Percentiles rank a stretch among this genome's conserved stretches.
Evolutionary conservation across 768 basidiomycete genomes (phyloP).

Genomic region (Candolleomyces efflorescens): DNA sequence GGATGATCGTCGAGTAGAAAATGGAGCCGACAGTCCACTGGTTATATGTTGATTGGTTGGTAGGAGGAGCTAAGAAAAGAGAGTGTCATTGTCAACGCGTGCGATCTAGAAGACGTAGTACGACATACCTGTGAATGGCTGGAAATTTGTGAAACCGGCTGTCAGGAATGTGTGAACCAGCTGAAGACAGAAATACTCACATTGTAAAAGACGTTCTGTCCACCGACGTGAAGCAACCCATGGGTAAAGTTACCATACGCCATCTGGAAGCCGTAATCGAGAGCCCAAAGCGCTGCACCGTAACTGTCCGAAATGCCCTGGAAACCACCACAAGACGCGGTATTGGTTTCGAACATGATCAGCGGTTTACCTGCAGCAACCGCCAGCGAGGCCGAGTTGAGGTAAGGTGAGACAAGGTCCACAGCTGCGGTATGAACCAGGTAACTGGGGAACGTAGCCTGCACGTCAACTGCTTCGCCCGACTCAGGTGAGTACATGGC

Average conservation of each 20-base stretch:
- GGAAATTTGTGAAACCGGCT: too few relatives aligned
- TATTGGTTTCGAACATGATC: slow-evolving; percentile 70
- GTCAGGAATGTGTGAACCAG: slow-evolving; percentile 22
- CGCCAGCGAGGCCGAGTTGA: slow-evolving; percentile 45
- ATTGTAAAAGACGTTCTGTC: slow-evolving; percentile 63
- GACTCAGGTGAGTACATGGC: slow-evolving; percentile 35
- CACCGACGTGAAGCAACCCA: slow-evolving; percentile 53
- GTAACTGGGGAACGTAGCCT: slow-evolving; percentile 47
- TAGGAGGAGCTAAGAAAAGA: slow-evolving; percentile 45
- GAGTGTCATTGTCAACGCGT: too few relatives aligned
- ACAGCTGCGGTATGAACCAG: slow-evolving; percentile 57
- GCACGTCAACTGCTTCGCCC: slow-evolving; percentile 26
- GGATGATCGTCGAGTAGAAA: slow-evolving; percentile 68
- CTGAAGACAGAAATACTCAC: slow-evolving; percentile 30
- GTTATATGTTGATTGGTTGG: slow-evolving; percentile 52
- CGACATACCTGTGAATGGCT: slow-evolving; percentile 27
- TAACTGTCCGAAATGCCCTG: slow-evolving; percentile 59
- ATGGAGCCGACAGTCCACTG: slow-evolving; percentile 76
- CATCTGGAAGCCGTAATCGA: slow-evolving; percentile 59
- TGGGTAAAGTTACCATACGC: slow-evolving; percentile 50
- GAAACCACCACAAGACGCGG: slow-evolving; percentile 68
- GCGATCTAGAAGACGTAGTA: too few relatives aligned
- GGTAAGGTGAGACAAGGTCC: slow-evolving; percentile 46
- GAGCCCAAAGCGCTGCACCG: slow-evolving; percentile 58
- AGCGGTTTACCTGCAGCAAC: slow-evolving; percentile 39